These are phyloP conservation scores for Ciborinia camelliae DNA, from an alignment of 2,329 filamentous ascomycete genomes.

Conservation along the genomic window DNA sequence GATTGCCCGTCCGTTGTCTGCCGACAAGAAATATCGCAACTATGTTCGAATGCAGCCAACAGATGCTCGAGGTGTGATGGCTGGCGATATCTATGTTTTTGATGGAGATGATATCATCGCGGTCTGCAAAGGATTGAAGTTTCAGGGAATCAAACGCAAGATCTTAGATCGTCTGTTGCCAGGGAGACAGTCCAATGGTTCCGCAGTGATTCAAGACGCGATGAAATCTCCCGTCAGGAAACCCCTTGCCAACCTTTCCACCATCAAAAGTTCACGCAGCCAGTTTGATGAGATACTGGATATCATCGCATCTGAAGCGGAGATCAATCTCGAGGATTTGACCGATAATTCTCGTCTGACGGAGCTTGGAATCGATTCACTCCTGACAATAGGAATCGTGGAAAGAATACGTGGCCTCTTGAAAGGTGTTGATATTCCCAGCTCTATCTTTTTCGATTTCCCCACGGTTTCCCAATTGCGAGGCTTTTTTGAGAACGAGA, in stretches of 20 bases:
- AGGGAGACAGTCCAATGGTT: neutral
- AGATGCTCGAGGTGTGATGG: neutral
- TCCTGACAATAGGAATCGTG: conserved; percentile 22
- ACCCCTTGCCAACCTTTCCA: neutral
- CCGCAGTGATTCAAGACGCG: neutral
- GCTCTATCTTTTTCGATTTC: conserved; percentile 19
- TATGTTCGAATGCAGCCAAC: conserved; percentile 50
- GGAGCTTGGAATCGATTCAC: conserved; percentile 10
- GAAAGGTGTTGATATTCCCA: conserved; percentile 45
- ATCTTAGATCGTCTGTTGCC: neutral
- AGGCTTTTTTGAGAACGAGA: neutral
- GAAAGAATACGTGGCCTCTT: conserved; percentile 56
- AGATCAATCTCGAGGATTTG: conserved; percentile 46
- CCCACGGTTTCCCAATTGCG: neutral
- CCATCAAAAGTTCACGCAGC: neutral
- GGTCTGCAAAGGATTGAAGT: conserved; percentile 33
- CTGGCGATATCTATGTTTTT: conserved; percentile 40
- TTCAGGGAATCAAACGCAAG: conserved; percentile 6
- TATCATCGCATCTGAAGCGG: conserved; percentile 34
- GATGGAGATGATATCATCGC: conserved; percentile 37
- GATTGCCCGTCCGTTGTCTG: conserved; percentile 46
- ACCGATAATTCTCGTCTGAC: conserved; percentile 48
- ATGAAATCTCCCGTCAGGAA: neutral
- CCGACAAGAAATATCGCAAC: conserved; percentile 48
- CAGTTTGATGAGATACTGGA: neutral